Percentiles rank a stretch among this genome's conserved stretches.
Evolutionary conservation across 1,284 basidiomycete genomes (phyloP).

Genomic region (Ganoderma sinense): DNA sequence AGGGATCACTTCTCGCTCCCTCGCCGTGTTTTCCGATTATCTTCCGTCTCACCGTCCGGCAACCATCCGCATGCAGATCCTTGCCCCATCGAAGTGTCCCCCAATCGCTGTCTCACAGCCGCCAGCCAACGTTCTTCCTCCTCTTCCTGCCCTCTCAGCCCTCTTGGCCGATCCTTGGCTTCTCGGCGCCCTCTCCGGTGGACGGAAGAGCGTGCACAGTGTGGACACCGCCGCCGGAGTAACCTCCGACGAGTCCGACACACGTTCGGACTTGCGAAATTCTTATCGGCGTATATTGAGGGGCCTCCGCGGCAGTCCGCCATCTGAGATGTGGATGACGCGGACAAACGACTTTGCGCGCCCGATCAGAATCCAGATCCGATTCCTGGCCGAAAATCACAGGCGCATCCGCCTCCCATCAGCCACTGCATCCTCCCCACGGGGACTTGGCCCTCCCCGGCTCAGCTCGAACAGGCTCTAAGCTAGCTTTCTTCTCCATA

Average conservation of each 20-base stretch:
- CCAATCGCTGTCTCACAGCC: background rate
- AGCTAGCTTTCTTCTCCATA: background rate
- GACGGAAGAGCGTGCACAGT: background rate
- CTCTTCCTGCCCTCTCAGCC: background rate
- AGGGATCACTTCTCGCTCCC: conserved; percentile 18
- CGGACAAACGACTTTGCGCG: conserved; percentile 8
- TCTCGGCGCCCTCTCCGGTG: background rate
- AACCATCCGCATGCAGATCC: conserved; percentile 10
- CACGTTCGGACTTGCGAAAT: conserved; percentile 13
- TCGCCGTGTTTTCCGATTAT: conserved; percentile 25
- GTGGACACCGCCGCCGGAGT: background rate
- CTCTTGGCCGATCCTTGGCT: background rate
- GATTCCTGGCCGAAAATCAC: conserved; percentile 21
- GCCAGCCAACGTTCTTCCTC: background rate
- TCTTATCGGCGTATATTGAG: conserved; percentile 16
- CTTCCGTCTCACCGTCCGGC: conserved; percentile 25
- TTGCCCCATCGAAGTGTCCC: background rate
- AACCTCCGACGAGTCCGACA: conserved; percentile 5
- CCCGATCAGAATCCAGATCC: conserved; percentile 26
- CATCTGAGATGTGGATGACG: conserved; percentile 34
- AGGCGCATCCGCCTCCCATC: conserved; percentile 15
- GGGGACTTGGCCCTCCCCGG: conserved; percentile 18
- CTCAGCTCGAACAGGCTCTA: background rate
- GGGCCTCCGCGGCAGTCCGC: conserved; percentile 16
- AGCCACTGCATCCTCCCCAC: conserved; percentile 22